Evolutionary conservation across 2,329 filamentous ascomycete genomes (phyloP).

Genomic region (Chrysoporthe puriensis): DNA sequence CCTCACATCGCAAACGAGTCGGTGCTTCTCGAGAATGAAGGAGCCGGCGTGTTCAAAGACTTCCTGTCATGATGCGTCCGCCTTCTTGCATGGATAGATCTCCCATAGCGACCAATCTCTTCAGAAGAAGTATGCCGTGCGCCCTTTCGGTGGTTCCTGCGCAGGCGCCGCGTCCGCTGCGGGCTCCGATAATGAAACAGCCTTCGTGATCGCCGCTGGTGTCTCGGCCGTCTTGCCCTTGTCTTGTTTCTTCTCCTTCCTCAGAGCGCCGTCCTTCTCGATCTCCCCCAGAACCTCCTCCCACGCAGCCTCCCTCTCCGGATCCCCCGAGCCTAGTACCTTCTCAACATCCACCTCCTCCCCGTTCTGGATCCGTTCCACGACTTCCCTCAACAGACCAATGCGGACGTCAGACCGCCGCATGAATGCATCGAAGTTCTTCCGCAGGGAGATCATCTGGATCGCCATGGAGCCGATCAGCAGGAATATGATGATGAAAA

Average conservation of each 20-base stretch:
- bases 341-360: conserved; percentile 86
- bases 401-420: conserved; percentile 82
- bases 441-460: conserved; percentile 81
- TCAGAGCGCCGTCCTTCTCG: conserved; percentile 63
- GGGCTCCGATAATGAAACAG: conserved; percentile 33
- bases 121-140: conserved; percentile 57
- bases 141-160: conserved; percentile 33
- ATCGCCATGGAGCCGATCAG: conserved; percentile 96
- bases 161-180: conserved; percentile 30
- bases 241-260: conserved; percentile 49
- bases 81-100: conserved; percentile 27
- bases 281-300: conserved; percentile 75
- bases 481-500: conserved; percentile 80
- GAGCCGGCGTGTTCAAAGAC: conserved; percentile 56
- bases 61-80: conserved; percentile 56
- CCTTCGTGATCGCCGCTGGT: conserved; percentile 30
- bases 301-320: conserved; percentile 80
- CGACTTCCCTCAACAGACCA: conserved; percentile 72
- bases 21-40: conserved; percentile 33
- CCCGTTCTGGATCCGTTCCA: conserved; percentile 70
- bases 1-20: conserved; percentile 18
- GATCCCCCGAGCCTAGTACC: conserved; percentile 77
- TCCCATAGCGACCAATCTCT: conserved; percentile 32
- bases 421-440: conserved; percentile 72
- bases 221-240: conserved; percentile 41